Evolutionary conservation across 2,329 filamentous ascomycete genomes (phyloP).

Genomic region (Alternaria hordeiaustralica): DNA sequence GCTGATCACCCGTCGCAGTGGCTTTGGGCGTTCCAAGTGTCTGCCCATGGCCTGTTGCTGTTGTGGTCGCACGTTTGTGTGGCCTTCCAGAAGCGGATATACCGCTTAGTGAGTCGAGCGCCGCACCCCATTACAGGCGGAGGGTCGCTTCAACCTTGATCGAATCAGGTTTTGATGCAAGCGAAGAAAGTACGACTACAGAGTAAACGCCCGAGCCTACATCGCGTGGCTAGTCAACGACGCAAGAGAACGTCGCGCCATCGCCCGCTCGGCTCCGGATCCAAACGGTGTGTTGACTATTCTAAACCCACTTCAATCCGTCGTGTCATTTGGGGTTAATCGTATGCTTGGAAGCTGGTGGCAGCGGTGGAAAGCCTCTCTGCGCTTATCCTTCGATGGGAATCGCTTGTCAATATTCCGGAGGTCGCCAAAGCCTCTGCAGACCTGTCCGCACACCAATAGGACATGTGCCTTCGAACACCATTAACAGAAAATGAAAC

Average conservation of each 20-base stretch:
- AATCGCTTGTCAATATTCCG: neutral
- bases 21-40: constrained; percentile 39
- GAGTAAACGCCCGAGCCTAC: neutral
- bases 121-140: neutral
- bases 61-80: constrained; percentile 20
- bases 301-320: neutral
- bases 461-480: constrained; percentile 9
- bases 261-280: neutral
- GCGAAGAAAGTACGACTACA: constrained; percentile 4
- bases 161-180: neutral
- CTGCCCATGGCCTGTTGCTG: constrained; percentile 22
- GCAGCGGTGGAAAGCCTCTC: constrained; percentile 26
- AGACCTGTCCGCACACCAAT: constrained; percentile 28
- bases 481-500: constrained; percentile 25
- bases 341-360: constrained; percentile 2
- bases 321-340: neutral
- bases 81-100: constrained; percentile 37
- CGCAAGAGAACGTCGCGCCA: neutral
- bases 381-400: constrained; percentile 39
- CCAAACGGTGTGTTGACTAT: neutral
- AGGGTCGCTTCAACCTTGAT: neutral
- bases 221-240: neutral
- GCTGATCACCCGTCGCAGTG: constrained; percentile 47
- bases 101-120: constrained; percentile 4
- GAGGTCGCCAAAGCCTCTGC: constrained; percentile 14